These are phyloP conservation scores for Nicotiana undulata DNA, from an alignment of 257 asterid genomes.

Conservation along the genomic window DNA sequence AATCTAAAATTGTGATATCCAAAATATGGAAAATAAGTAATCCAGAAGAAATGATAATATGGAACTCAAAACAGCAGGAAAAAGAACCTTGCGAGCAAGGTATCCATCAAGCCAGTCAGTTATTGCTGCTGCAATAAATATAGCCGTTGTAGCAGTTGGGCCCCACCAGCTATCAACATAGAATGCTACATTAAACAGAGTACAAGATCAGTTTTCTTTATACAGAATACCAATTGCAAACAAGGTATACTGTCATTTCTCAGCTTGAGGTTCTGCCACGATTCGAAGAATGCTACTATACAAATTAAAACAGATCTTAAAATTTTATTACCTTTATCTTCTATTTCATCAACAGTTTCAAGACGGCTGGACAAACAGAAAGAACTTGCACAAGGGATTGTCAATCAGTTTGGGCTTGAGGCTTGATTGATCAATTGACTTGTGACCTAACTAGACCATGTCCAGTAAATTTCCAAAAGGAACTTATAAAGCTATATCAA, in stretches of 20 bases:
- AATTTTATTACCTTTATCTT: not conserved
- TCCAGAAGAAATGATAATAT: conserved; percentile 8
- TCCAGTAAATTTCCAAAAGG: not conserved
- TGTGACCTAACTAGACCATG: not conserved
- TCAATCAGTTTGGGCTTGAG: not conserved
- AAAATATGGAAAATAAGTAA: conserved; percentile 4
- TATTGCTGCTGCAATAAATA: conserved; percentile 76
- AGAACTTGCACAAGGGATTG: not conserved
- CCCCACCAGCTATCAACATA: conserved; percentile 93
- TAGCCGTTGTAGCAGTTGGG: conserved; percentile 69
- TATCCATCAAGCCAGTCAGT: conserved; percentile 99
- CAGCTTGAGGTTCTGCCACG: not conserved
- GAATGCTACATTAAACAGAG: conserved; percentile 47
- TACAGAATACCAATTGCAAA: not conserved
- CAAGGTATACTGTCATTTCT: not conserved
- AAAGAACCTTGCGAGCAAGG: conserved; percentile 83
- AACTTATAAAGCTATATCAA: not conserved
- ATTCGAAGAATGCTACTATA: not conserved
- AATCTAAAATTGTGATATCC: conserved; percentile 6
- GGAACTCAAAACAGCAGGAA: conserved; percentile 6
- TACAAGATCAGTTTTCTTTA: conserved; percentile 12
- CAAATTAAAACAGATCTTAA: not conserved
- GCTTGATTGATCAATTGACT: not conserved
- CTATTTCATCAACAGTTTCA: not conserved
- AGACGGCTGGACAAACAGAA: not conserved